A percentile compares a stretch with the other conserved stretches of the same genome.
Evolutionary conservation across 768 basidiomycete species (phyloP).

Genomic region (Lentinus tigrinus): DNA sequence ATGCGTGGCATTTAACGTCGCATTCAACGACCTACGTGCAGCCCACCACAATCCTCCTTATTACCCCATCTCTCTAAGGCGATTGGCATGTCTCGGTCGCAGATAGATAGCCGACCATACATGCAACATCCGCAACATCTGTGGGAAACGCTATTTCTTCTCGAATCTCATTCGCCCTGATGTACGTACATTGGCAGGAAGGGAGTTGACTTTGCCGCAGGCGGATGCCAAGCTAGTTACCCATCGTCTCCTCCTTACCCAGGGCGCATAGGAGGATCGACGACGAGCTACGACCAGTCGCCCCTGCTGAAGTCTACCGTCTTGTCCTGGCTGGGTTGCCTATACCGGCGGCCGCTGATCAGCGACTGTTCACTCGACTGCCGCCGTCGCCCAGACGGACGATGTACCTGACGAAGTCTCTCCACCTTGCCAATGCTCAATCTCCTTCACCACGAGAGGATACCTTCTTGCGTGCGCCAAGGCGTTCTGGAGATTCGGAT

Average conservation of each 20-base stretch:
- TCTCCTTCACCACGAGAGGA: background rate
- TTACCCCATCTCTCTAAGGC: background rate
- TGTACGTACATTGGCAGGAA: too few species aligned
- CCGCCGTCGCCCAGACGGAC: background rate
- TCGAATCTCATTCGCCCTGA: background rate
- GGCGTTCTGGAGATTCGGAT: constrained; percentile 6
- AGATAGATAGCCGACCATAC: background rate
- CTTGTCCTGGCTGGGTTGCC: too few species aligned
- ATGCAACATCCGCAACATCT: background rate
- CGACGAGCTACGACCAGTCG: too few species aligned
- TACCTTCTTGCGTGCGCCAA: constrained; percentile 9
- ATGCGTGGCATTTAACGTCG: too few species aligned
- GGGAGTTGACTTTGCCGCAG: background rate
- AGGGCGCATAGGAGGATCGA: too few species aligned
- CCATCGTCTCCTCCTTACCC: background rate
- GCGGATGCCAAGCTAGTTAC: background rate
- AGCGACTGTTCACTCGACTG: background rate
- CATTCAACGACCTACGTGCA: background rate
- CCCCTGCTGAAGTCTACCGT: too few species aligned
- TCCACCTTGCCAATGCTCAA: background rate
- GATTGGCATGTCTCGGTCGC: background rate
- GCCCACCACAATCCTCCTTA: background rate
- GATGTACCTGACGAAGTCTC: constrained; percentile 2
- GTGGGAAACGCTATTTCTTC: background rate
- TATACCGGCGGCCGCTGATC: background rate